phyloP scores from a whole-genome alignment of 23 red algal species.

The Gracilaria vermiculophylla region DNA sequence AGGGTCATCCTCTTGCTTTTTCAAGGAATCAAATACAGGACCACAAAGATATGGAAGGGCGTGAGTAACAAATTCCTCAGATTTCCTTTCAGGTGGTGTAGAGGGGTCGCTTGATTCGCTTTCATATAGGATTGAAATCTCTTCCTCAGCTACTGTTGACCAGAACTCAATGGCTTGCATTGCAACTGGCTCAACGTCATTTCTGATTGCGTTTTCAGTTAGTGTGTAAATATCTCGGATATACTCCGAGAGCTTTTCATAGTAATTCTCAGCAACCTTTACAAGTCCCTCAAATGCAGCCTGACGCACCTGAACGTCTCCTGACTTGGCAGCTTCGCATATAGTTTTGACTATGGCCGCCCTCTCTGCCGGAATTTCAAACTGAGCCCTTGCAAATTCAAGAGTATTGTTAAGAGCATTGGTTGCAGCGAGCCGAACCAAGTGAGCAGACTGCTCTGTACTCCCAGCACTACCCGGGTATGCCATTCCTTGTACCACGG shows the following conservation, averaged over 20 bases:
- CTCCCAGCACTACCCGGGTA: slow-evolving; percentile 40
- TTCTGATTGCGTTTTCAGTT: slow-evolving; percentile 82
- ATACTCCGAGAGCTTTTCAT: slow-evolving; percentile 79
- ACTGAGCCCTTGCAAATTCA: slow-evolving; percentile 90
- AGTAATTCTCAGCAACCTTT: slow-evolving; percentile 87
- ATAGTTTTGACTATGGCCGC: slow-evolving; percentile 85
- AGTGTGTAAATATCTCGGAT: slow-evolving; percentile 86
- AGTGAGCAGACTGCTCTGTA: slow-evolving; percentile 15
- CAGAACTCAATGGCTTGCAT: slow-evolving; percentile 99
- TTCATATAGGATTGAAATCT: slow-evolving; percentile 78
- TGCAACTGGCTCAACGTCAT: slow-evolving; percentile 85
- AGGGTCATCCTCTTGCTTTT: slow-evolving; percentile 87
- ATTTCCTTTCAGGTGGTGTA: slow-evolving; percentile 10
- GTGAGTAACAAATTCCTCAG: slow-evolving; percentile 75
- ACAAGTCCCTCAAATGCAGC: slow-evolving; percentile 95
- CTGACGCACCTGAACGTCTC: slow-evolving; percentile 62
- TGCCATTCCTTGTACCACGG: slow-evolving; percentile 93
- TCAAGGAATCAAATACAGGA: slow-evolving; percentile 79
- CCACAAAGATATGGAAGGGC: slow-evolving; percentile 79
- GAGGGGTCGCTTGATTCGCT: slow-evolving; percentile 46
- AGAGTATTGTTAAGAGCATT: slow-evolving; percentile 88
- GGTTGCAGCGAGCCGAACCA: slow-evolving; percentile 85
- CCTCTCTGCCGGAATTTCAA: slow-evolving; percentile 81
- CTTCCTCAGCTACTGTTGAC: slow-evolving; percentile 94
- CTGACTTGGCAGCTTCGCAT: slow-evolving; percentile 63